These are phyloP conservation scores for Neonectria neomacrospora DNA, from an alignment of 2,329 filamentous ascomycete species.

Conservation along the genomic window DNA sequence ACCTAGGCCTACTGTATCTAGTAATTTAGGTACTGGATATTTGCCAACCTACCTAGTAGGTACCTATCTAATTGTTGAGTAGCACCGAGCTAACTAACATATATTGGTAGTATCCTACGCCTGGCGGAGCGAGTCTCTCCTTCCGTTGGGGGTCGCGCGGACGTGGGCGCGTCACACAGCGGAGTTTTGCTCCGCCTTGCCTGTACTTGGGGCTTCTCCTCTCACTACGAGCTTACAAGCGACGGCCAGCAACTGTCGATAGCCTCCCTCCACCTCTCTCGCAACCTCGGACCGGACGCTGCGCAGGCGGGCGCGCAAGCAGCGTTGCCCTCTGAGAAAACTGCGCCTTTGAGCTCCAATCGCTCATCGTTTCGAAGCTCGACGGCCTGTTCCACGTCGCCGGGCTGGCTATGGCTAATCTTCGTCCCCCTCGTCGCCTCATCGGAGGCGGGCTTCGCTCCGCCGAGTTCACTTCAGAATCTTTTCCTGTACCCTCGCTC, in stretches of 20 bases:
- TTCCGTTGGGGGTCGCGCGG: too few relatives aligned
- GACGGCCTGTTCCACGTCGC: constrained; percentile 21
- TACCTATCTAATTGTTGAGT: too few relatives aligned
- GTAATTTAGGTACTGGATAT: too few relatives aligned
- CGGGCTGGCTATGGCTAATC: constrained; percentile 38
- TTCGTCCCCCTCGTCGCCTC: constrained; percentile 38
- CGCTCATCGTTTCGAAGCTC: constrained; percentile 34
- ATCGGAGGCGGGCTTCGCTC: constrained; percentile 47
- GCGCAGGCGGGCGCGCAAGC: constrained; percentile 24
- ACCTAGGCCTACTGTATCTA: too few relatives aligned
- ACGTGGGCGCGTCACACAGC: too few relatives aligned
- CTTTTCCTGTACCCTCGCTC: constrained; percentile 44
- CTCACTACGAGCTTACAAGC: constrained; percentile 31
- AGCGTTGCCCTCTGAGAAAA: constrained; percentile 1
- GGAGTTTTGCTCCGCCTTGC: not conserved
- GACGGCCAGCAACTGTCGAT: constrained; percentile 35
- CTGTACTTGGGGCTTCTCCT: constrained; percentile 21
- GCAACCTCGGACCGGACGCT: constrained; percentile 34
- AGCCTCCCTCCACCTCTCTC: constrained; percentile 42
- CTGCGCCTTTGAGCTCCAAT: constrained; percentile 25
- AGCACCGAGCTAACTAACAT: too few relatives aligned
- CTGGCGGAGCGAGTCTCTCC: too few relatives aligned
- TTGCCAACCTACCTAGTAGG: too few relatives aligned
- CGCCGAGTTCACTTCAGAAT: constrained; percentile 46
- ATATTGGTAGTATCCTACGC: too few relatives aligned